These are phyloP conservation scores for Perilla frutescens DNA, from an alignment of 257 asterid genomes.

Conservation along the genomic window DNA sequence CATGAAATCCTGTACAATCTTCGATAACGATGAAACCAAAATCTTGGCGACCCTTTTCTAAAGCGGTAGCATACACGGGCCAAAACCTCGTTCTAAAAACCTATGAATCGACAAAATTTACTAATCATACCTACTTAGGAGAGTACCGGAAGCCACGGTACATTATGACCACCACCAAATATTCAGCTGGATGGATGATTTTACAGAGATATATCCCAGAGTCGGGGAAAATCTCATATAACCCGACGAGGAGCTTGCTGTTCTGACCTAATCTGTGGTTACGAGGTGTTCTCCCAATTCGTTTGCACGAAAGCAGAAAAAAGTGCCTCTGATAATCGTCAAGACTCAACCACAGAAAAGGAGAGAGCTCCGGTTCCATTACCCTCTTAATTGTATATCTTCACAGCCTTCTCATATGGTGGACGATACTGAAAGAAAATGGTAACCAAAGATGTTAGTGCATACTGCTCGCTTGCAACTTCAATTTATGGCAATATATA, in stretches of 20 bases:
- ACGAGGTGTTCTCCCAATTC: conserved; percentile 8
- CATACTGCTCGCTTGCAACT: conserved; percentile 1
- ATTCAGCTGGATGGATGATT: conserved; percentile 22
- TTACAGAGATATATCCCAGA: conserved; percentile 15
- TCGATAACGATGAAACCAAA: conserved; percentile 24
- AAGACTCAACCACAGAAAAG: conserved; percentile 19
- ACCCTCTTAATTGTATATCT: conserved; percentile 47
- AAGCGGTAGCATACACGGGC: conserved; percentile 39
- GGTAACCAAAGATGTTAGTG: conserved; percentile 24
- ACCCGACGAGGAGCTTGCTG: conserved; percentile 20
- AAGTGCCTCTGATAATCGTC: conserved; percentile 23
- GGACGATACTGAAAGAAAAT: conserved; percentile 38
- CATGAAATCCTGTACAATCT: conserved; percentile 39
- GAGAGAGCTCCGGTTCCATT: conserved; percentile 5
- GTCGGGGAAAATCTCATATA: conserved; percentile 1
- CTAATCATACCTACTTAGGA: not conserved
- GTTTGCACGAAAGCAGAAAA: not conserved
- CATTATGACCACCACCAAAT: not conserved
- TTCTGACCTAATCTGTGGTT: conserved; percentile 14
- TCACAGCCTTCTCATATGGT: conserved; percentile 50
- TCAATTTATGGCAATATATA: not conserved
- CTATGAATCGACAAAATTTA: conserved; percentile 26
- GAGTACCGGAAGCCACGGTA: conserved; percentile 4
- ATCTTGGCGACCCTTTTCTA: conserved; percentile 27
- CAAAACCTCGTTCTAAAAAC: conserved; percentile 37